Evolutionary conservation across 163 green algal genomes (phyloP), one percentile per base, ranked within the genome.

Genomic region (Botryococcus braunii): DNA sequence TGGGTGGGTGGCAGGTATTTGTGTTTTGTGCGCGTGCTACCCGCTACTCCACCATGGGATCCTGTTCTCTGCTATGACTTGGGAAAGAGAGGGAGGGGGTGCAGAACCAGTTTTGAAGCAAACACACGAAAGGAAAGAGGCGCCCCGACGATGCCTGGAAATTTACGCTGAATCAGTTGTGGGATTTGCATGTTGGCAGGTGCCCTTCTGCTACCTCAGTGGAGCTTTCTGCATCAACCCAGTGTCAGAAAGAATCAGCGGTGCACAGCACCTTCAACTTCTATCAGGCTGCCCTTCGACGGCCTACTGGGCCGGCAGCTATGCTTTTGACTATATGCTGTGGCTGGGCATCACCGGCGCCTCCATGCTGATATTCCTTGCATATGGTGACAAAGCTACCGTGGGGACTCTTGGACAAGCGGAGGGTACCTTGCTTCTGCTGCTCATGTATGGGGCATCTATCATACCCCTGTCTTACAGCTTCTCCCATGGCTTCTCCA

Each of bases 401-500:
- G 62, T 35, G 4, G 72, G 72, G 36, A 66, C 27, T 17, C 7
- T 21, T 2, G 46, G 46, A 3, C 68, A 73, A 65, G 68, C 40
- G 17, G 2, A 31, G 11, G 73, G 37, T 34, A 75, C 64, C 1
- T 52, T 75, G 2, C 36, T 70, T 25, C 49, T 75, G 48, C 68
- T 79, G 39, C 35, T 79, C 4, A 25, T 32, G 0, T 79, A 71
- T 50, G 73, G 73, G 50, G 17, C 40, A 2, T 68, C 62, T 6
- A 49, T 60, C 59, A 71, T 75, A 23, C 73, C 73, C 11, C 49
- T 75, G 21, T 31, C 38, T n/a, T 79, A 75, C 59, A 69, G 48
- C 59, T 75, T 68, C 39, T 72, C 68, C 36, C 73, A 82, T 38
- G 46, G 17, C 23, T 84, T 84, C 43, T 17, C 46, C 47, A 76